Percentiles rank a stretch among this genome's conserved stretches.
phyloP scores from a whole-genome alignment of 345 rosid genomes.

The Boechera retrofracta region DNA sequence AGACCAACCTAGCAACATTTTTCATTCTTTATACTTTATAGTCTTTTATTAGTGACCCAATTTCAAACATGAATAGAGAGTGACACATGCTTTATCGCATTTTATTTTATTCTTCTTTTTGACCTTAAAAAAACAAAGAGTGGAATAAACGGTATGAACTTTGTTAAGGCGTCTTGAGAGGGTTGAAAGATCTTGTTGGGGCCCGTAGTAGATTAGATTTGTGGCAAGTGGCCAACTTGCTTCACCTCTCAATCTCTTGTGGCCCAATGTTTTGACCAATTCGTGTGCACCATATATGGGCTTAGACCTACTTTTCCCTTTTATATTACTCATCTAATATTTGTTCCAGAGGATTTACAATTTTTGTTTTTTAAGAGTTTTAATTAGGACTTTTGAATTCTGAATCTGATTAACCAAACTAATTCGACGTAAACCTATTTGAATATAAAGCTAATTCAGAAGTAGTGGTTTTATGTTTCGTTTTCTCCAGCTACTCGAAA shows the following conservation, averaged over 20 bases:
- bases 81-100: constrained; percentile 14
- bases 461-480: background rate
- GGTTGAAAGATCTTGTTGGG: constrained; percentile 30
- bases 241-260: constrained; percentile 39
- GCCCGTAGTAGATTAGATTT: constrained; percentile 30
- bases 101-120: constrained; percentile 18
- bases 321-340: background rate
- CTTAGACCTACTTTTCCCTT: constrained; percentile 20
- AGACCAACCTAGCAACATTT: constrained; percentile 15
- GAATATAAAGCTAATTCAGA: background rate
- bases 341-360: background rate
- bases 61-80: constrained; percentile 29
- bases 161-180: constrained; percentile 26
- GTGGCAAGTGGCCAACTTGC: constrained; percentile 38
- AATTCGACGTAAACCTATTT: too few relatives aligned
- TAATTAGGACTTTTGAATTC: too few relatives aligned
- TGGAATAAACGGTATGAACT: background rate
- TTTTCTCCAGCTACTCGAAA: background rate
- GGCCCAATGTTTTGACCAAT: constrained; percentile 36
- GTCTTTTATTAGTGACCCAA: constrained; percentile 8
- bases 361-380: too few relatives aligned
- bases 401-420: too few relatives aligned
- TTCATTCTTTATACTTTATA: background rate
- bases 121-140: background rate
- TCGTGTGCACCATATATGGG: constrained; percentile 35